Percentiles rank a stretch among this genome's conserved stretches.
Evolutionary conservation across 768 basidiomycete genomes (phyloP).

Genomic region (Baorangia bicolor): DNA sequence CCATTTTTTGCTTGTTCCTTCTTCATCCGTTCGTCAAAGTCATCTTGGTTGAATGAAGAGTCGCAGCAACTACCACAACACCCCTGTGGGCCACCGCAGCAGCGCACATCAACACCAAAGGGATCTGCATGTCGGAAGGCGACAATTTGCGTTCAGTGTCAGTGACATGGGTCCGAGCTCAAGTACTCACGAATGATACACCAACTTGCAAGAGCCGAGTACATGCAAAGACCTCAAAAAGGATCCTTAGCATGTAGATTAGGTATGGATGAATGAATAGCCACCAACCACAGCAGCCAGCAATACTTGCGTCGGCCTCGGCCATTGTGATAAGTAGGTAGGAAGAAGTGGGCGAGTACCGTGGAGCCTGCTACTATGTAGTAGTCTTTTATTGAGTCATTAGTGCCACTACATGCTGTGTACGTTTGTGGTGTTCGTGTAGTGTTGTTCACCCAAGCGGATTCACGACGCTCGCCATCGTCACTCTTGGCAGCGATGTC

Average conservation of each 20-base stretch:
- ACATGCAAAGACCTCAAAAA: constrained; percentile 14
- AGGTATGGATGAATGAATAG: neutral
- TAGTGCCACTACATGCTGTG: too few relatives aligned
- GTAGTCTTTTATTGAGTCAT: neutral
- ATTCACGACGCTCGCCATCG: neutral
- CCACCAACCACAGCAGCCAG: constrained; percentile 26
- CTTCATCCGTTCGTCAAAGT: constrained; percentile 31
- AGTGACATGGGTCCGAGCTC: neutral
- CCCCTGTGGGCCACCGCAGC: constrained; percentile 28
- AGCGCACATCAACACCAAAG: constrained; percentile 20
- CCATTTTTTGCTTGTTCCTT: constrained; percentile 20
- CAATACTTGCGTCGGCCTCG: constrained; percentile 3
- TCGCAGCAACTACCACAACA: constrained; percentile 30
- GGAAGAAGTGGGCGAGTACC: neutral
- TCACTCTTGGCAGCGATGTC: constrained; percentile 12
- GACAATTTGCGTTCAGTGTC: neutral
- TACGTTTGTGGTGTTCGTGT: too few relatives aligned
- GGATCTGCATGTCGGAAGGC: constrained; percentile 14
- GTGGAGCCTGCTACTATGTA: neutral
- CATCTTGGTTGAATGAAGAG: constrained; percentile 29
- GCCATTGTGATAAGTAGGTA: constrained; percentile 15
- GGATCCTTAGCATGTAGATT: neutral
- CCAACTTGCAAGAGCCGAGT: constrained; percentile 20
- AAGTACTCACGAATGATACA: constrained; percentile 28
- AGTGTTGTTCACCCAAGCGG: too few relatives aligned